phyloP scores from a whole-genome alignment of 2,329 filamentous ascomycete species.

The Aspergillus glaucus region DNA sequence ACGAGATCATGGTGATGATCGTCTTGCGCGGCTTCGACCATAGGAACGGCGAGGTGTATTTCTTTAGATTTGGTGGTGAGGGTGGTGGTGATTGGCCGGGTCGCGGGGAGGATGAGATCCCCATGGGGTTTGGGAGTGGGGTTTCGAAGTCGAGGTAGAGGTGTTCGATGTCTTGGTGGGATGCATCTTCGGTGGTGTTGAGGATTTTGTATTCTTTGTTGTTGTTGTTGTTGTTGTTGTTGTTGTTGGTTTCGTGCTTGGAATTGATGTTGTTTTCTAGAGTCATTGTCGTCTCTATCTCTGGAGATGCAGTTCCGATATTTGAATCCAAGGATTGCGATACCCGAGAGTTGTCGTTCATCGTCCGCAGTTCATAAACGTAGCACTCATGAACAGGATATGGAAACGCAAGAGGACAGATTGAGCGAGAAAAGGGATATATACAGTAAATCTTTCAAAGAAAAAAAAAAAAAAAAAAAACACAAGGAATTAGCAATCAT shows the following conservation, averaged over 20 bases:
- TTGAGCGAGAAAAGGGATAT: no score
- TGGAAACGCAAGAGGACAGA: background rate
- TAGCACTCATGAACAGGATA: no score
- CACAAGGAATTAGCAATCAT: background rate
- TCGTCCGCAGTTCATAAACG: background rate
- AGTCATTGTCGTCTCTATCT: background rate
- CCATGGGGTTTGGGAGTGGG: constrained; percentile 40
- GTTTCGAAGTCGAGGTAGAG: constrained; percentile 57
- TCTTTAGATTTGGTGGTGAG: constrained; percentile 56
- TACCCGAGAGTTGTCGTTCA: background rate
- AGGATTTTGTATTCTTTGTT: background rate
- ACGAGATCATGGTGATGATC: constrained; percentile 63
- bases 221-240: no score
- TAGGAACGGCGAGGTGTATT: constrained; percentile 61
- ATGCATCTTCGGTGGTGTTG: background rate
- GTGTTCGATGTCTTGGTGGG: constrained; percentile 38
- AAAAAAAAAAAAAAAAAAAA: background rate
- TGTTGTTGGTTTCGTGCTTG: background rate
- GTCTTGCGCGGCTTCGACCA: constrained; percentile 65
- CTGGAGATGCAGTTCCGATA: background rate
- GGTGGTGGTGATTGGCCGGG: constrained; percentile 36
- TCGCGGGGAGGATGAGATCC: constrained; percentile 19
- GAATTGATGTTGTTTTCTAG: background rate
- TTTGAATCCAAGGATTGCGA: background rate
- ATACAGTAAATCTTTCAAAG: background rate